Evolutionary conservation across 768 basidiomycete genomes (phyloP).

Genomic region (Grammothele lineata): DNA sequence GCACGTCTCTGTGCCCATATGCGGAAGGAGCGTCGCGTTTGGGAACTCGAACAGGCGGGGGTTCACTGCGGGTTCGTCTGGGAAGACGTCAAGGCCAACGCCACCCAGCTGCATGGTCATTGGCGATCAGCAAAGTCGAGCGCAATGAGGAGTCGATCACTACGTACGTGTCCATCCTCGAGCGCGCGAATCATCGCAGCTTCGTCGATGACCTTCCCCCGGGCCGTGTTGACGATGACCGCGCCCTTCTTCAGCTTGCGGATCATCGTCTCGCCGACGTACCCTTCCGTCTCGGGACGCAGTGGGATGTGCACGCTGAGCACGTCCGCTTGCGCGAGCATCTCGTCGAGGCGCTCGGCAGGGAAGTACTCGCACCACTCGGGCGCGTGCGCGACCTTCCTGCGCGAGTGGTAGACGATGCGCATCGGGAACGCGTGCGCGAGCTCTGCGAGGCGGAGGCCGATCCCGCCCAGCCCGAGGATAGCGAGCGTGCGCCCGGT

Average conservation of each 20-base stretch:
- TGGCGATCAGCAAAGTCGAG: too few relatives aligned
- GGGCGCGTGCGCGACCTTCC: constrained; percentile 53
- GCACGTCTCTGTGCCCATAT: constrained; percentile 86
- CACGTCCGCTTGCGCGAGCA: constrained; percentile 74
- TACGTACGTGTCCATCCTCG: constrained; percentile 80
- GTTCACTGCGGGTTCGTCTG: constrained; percentile 79
- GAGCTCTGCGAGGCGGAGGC: constrained; percentile 63
- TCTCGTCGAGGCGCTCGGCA: constrained; percentile 50
- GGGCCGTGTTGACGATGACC: constrained; percentile 81
- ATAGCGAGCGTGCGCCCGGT: constrained; percentile 68
- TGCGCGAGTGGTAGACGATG: constrained; percentile 74
- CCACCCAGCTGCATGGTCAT: constrained; percentile 56
- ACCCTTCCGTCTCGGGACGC: constrained; percentile 63
- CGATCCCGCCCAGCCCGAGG: constrained; percentile 76
- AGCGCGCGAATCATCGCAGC: constrained; percentile 81
- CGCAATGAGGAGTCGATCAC: background rate
- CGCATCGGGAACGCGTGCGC: constrained; percentile 86
- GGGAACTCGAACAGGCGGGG: constrained; percentile 77
- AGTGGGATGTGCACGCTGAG: constrained; percentile 86
- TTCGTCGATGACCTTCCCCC: constrained; percentile 91
- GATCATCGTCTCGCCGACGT: constrained; percentile 75
- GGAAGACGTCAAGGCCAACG: constrained; percentile 83
- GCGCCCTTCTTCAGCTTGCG: constrained; percentile 71
- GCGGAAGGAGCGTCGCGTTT: constrained; percentile 82
- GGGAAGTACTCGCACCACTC: constrained; percentile 74